These are phyloP conservation scores for Apiotrichum sp. DNA, from an alignment of 1,284 basidiomycete genomes.

Conservation along the genomic window DNA sequence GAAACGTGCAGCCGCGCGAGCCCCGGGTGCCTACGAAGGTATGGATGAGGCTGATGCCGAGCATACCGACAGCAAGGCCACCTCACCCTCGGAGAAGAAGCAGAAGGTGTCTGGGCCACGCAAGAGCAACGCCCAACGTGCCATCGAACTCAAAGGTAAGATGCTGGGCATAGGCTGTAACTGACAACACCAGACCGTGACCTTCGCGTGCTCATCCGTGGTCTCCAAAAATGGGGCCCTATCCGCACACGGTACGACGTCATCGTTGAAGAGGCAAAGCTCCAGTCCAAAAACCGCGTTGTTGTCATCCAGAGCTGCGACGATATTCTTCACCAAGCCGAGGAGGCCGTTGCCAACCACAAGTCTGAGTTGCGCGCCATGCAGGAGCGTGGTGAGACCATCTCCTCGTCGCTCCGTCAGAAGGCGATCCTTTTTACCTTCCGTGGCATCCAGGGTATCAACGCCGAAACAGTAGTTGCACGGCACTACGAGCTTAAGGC, in stretches of 20 bases:
- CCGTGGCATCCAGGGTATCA: constrained; percentile 85
- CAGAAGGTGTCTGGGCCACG: constrained; percentile 32
- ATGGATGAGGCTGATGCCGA: constrained; percentile 76
- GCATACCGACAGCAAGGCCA: constrained; percentile 49
- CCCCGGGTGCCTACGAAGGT: constrained; percentile 69
- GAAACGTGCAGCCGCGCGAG: constrained; percentile 74
- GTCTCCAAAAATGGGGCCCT: constrained; percentile 96
- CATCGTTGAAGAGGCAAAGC: constrained; percentile 87
- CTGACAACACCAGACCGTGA: constrained; percentile 63
- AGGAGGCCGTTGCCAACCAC: constrained; percentile 75
- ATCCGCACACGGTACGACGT: constrained; percentile 89
- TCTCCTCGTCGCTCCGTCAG: constrained; percentile 49
- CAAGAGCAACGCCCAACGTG: constrained; percentile 73
- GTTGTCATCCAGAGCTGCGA: constrained; percentile 89
- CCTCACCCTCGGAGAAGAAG: constrained; percentile 48
- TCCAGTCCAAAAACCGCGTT: constrained; percentile 87
- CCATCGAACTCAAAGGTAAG: constrained; percentile 78
- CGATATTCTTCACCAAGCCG: constrained; percentile 83
- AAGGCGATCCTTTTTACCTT: constrained; percentile 92
- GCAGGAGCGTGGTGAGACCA: constrained; percentile 72
- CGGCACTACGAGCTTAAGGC: constrained; percentile 85
- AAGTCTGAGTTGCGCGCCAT: constrained; percentile 70
- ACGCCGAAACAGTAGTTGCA: constrained; percentile 92
- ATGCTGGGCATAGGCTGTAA: constrained; percentile 54
- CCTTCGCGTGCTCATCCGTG: constrained; percentile 88